These are phyloP conservation scores for Cyberlindnera meyerae DNA, from an alignment of 805 yeast species.

Conservation along the genomic window DNA sequence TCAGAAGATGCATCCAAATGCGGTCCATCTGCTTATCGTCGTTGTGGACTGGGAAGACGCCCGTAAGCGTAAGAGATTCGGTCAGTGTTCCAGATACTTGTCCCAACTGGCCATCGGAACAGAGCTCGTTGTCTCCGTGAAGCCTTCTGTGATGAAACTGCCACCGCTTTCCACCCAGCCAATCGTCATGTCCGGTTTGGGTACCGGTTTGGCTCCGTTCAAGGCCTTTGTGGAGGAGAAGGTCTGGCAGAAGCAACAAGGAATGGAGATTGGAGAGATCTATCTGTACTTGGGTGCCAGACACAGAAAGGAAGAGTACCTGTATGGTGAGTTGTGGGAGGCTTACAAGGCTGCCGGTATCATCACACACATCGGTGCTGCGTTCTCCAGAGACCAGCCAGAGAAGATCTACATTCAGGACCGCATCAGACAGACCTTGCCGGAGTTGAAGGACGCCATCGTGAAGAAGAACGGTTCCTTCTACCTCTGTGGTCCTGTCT, in stretches of 20 bases:
- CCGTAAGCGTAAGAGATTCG: constrained; percentile 79
- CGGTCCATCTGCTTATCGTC: constrained; percentile 85
- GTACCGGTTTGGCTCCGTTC: constrained; percentile 98
- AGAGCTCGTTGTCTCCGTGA: constrained; percentile 88
- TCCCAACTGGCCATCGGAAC: constrained; percentile 75
- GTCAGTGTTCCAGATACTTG: constrained; percentile 90
- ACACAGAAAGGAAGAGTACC: constrained; percentile 90
- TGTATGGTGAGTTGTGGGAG: constrained; percentile 97
- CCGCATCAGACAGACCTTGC: constrained; percentile 73
- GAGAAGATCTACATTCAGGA: constrained; percentile 94
- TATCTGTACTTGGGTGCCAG: constrained; percentile 89
- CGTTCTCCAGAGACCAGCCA: constrained; percentile 96
- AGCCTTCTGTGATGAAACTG: constrained; percentile 95
- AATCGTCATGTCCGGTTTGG: constrained; percentile 93
- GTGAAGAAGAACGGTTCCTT: constrained; percentile 78
- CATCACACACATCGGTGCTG: constrained; percentile 93
- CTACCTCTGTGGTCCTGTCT: constrained; percentile 97
- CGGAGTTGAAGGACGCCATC: constrained; percentile 73
- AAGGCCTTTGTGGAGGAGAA: constrained; percentile 96
- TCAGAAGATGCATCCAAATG: constrained; percentile 85
- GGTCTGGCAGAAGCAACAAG: constrained; percentile 87
- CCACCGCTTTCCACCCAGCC: constrained; percentile 87
- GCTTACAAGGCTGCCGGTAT: constrained; percentile 90
- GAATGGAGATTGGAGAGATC: constrained; percentile 82
- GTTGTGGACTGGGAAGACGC: constrained; percentile 95